phyloP scores from a whole-genome alignment of 495 filamentous ascomycete genomes.

The Penicillium lagena region DNA sequence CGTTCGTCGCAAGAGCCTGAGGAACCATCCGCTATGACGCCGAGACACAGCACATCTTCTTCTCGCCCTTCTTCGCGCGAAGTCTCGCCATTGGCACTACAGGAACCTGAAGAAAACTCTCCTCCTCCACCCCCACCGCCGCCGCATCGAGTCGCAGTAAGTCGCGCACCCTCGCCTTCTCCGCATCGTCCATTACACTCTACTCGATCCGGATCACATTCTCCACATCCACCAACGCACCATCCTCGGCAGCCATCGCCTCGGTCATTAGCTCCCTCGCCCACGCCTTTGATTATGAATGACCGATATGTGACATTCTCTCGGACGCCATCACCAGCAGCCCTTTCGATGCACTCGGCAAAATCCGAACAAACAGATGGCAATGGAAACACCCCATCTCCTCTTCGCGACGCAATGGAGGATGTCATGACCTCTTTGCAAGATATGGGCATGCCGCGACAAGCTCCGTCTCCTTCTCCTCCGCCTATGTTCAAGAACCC shows the following conservation, averaged over 20 bases:
- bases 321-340: conserved; percentile 53
- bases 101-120: conserved; percentile 31
- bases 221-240: not conserved
- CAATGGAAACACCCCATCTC: conserved; percentile 78
- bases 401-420: conserved; percentile 90
- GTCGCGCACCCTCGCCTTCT: conserved; percentile 9
- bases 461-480: conserved; percentile 39
- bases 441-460: conserved; percentile 67
- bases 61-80: conserved; percentile 28
- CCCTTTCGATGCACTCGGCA: conserved; percentile 47
- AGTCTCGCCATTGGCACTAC: conserved; percentile 25
- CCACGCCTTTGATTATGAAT: conserved; percentile 40
- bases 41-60: conserved; percentile 17
- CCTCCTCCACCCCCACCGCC: conserved; percentile 41
- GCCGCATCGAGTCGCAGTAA: conserved; percentile 31
- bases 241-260: conserved; percentile 14
- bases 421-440: conserved; percentile 96
- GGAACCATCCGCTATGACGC: conserved; percentile 25
- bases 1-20: conserved; percentile 19
- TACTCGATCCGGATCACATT: conserved; percentile 1
- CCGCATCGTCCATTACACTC: not conserved
- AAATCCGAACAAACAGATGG: conserved; percentile 50
- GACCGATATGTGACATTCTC: conserved; percentile 40
- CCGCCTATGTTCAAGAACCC: conserved; percentile 58
- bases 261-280: conserved; percentile 20